phyloP scores from a whole-genome alignment of 2,329 filamentous ascomycete species.

The Macrophomina phaseolina region DNA sequence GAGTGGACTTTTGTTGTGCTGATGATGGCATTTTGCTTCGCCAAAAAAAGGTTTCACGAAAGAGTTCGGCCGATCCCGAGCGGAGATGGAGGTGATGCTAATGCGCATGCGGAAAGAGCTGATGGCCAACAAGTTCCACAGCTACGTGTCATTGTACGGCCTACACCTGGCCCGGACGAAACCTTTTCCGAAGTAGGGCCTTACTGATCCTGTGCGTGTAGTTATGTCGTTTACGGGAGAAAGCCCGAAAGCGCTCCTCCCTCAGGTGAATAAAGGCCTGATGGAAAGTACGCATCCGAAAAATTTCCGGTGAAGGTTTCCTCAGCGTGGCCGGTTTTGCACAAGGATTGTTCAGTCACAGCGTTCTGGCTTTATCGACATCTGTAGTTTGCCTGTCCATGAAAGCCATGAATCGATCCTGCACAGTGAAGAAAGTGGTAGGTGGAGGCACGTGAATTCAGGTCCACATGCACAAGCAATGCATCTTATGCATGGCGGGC shows the following conservation, averaged over 20 bases:
- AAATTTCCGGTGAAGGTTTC: background rate
- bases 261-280: background rate
- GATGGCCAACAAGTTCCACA: conserved; percentile 24
- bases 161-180: background rate
- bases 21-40: too few species aligned
- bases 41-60: background rate
- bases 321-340: background rate
- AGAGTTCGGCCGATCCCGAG: conserved; percentile 20
- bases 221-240: conserved; percentile 7
- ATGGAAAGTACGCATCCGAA: background rate
- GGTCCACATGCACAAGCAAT: too few species aligned
- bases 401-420: too few species aligned
- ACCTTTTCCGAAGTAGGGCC: background rate
- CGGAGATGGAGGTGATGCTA: conserved; percentile 22
- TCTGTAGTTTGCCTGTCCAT: background rate
- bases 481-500: background rate
- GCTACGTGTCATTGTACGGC: conserved; percentile 21
- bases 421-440: too few species aligned
- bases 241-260: background rate
- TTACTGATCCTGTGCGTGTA: background rate
- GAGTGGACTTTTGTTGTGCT: too few species aligned
- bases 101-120: conserved; percentile 24
- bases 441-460: too few species aligned
- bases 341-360: background rate
- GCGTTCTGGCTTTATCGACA: background rate